Conservation (phyloP, 129 eudicot genomes). For the Tagetes patula region DNA sequence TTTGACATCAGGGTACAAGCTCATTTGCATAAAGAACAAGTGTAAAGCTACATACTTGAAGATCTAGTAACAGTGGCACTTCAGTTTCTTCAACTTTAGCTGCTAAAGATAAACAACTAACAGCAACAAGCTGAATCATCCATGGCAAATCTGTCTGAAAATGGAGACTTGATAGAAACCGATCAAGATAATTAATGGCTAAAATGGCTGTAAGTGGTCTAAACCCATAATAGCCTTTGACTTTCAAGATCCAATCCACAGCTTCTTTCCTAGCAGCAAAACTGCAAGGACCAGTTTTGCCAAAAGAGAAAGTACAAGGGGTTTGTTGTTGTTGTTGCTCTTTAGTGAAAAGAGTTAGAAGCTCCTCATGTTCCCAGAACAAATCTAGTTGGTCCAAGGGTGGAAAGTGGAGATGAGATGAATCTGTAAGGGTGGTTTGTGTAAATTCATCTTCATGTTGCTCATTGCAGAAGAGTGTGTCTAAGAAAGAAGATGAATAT, state of each 20-base stretch:
- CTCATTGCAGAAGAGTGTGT: conserved; percentile 77
- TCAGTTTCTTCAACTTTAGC: conserved; percentile 92
- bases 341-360: conserved; percentile 57
- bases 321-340: conserved; percentile 37
- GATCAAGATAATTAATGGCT: conserved; percentile 71
- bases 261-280: conserved; percentile 55
- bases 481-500: conserved; percentile 48
- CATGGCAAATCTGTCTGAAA: conserved; percentile 72
- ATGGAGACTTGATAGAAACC: conserved; percentile 53
- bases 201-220: conserved; percentile 71
- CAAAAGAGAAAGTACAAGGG: conserved; percentile 20
- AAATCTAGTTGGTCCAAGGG: conserved; percentile 52
- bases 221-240: conserved; percentile 60
- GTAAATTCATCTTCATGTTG: conserved; percentile 39
- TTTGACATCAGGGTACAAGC: conserved; percentile 2
- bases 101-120: conserved; percentile 85
- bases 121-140: conserved; percentile 88
- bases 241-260: conserved; percentile 81
- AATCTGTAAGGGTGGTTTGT: conserved; percentile 29
- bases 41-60: conserved; percentile 60
- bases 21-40: conserved; percentile 14
- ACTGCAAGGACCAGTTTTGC: conserved; percentile 27
- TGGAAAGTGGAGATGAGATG: conserved; percentile 19
- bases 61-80: conserved; percentile 78
- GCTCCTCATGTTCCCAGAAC: conserved; percentile 89